Conservation (phyloP, 1,139 yeast genomes). For the Keqinozyma sinolaborantium region DNA sequence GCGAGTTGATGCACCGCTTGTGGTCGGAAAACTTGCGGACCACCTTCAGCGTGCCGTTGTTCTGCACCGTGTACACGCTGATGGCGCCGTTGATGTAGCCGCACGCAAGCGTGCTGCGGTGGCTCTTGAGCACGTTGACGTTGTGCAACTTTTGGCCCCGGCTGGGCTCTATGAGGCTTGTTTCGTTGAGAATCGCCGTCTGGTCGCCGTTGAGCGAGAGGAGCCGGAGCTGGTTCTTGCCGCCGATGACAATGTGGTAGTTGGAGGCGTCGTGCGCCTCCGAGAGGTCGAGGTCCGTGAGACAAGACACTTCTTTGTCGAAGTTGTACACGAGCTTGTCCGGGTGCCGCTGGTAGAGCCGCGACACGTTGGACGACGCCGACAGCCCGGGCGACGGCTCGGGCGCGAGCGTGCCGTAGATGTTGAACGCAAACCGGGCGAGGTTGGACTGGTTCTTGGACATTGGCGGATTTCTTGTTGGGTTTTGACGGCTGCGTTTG, state of each 20-base stretch:
- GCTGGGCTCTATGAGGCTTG: conserved; percentile 46
- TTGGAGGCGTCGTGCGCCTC: conserved; percentile 12
- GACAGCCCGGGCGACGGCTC: conserved; percentile 14
- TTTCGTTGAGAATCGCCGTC: conserved; percentile 32
- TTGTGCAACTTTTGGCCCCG: conserved; percentile 41
- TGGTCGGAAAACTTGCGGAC: conserved; percentile 60
- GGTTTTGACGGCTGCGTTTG: too few species aligned
- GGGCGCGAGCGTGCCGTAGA: conserved; percentile 22
- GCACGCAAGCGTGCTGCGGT: conserved; percentile 35
- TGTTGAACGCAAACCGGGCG: conserved; percentile 33
- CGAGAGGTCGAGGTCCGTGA: conserved; percentile 22
- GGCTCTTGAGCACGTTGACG: conserved; percentile 39
- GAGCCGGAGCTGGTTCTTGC: conserved; percentile 53
- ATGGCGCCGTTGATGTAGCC: conserved; percentile 42
- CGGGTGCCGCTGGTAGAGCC: conserved; percentile 3
- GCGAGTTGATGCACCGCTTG: conserved; percentile 74
- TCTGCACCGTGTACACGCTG: conserved; percentile 27
- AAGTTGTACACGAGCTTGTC: conserved; percentile 20
- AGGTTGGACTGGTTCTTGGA: conserved; percentile 21
- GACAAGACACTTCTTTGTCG: conserved; percentile 25
- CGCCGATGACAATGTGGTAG: conserved; percentile 54
- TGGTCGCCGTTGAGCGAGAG: conserved; percentile 42
- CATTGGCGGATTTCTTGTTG: too few species aligned
- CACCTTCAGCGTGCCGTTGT: conserved; percentile 37
- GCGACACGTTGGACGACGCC: conserved; percentile 13